These are phyloP conservation scores for Beauveria sp. DNA, from an alignment of 2,329 filamentous ascomycete species.

Conservation along the genomic window DNA sequence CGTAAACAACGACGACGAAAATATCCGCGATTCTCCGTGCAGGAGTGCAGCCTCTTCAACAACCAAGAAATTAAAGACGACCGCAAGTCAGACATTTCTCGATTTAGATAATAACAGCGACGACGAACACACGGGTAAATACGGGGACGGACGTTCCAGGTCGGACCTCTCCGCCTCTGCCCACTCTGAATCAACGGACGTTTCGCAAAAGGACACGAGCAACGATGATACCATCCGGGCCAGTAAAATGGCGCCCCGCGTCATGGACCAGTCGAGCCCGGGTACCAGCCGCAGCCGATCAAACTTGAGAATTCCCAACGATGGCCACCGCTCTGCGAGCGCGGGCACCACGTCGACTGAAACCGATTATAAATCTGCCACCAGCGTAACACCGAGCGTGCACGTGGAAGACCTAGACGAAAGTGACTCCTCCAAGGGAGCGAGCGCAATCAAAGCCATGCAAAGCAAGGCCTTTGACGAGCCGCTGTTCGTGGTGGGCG, in stretches of 20 bases:
- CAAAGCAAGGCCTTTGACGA: conserved; percentile 44
- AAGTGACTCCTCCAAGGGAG: conserved; percentile 25
- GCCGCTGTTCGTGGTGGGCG: conserved; percentile 49
- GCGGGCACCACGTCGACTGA: conserved; percentile 30
- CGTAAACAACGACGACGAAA: conserved; percentile 42
- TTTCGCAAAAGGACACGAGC: conserved; percentile 7
- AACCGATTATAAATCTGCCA: conserved; percentile 33
- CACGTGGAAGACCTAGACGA: conserved; percentile 34
- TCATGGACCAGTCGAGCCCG: conserved; percentile 21
- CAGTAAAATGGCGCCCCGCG: conserved; percentile 18
- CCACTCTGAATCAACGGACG: conserved; percentile 3
- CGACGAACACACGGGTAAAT: conserved; percentile 19
- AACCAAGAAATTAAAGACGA: not conserved
- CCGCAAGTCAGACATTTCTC: conserved; percentile 39
- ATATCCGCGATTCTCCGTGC: conserved; percentile 13
- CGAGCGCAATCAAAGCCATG: conserved; percentile 22
- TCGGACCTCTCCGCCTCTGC: not conserved
- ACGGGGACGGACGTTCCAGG: not conserved
- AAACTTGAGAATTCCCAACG: conserved; percentile 36
- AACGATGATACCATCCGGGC: conserved; percentile 23
- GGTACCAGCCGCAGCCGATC: conserved; percentile 28
- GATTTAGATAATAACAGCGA: conserved; percentile 42
- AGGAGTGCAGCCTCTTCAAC: conserved; percentile 29
- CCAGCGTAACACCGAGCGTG: conserved; percentile 30
- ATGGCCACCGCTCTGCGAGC: conserved; percentile 29